Evolutionary conservation across 2,329 filamentous ascomycete species (phyloP), one percentile per base, ranked within the genome.

Genomic region (Paecilomyces fulvus): DNA sequence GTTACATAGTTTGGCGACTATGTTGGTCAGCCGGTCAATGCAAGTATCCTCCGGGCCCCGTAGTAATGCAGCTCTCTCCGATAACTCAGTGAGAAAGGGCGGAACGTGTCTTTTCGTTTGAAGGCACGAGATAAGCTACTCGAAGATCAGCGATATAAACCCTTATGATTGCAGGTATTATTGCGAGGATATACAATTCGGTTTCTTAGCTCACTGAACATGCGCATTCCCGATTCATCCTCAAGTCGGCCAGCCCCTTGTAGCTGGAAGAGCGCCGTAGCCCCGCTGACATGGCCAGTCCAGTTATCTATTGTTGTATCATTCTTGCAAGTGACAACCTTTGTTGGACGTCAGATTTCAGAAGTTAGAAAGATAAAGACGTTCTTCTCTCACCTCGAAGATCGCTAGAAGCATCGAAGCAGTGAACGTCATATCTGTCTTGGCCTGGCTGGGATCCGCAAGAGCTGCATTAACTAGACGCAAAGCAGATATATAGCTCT

Each of bases 221-320:
- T 77, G 31, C 78, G 74, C 58, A 82, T 74, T 3, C 80, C 79
- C 51, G 77, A 73, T 21, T 75, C 68, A 51, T 63, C 67, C 55
- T 73, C 67, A 30, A 76, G 61, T 52, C 74, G 71, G n/a, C 71
- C 61, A 3, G 61, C 55, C 8, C 72, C 73, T n/a, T 73, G 66
- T 46, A 75, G 53, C 56, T 78, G 77, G 17, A 85, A 70, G n/a
- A 87, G 68, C 10, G 83, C 82, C 49, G 81, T 76, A 1, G 82
- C 83, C 1, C 84, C 84, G 62, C 80, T 75, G 50, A 85, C 78
- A 65, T 87, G 84, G 5, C 79, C 79, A 54, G 78, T 79, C 59
- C 83, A 84, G 20, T 77, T 77, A 14, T 76, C 71, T 20, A 80
- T 75, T 23, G 77, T 75, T 54, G 76, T 66, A 33, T 75, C 72